A percentile compares a stretch with the other conserved stretches of the same genome.
Conservation (phyloP, 1,284 basidiomycete genomes). For the Tetrapyrgos nigripes region DNA sequence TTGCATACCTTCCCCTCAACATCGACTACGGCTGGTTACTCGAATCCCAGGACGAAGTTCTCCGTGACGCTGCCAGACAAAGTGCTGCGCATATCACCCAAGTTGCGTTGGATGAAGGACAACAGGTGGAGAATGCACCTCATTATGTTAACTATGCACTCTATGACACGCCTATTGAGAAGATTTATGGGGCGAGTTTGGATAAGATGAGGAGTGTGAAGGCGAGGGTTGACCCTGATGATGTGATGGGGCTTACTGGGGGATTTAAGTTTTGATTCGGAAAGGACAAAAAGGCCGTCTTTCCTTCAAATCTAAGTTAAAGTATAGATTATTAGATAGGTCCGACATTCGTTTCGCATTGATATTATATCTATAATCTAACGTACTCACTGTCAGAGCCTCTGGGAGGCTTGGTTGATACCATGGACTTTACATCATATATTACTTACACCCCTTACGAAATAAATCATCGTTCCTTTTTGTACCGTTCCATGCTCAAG, state of each 20-base stretch:
- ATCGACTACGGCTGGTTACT: conserved; percentile 53
- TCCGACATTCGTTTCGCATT: too few species aligned
- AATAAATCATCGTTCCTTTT: too few species aligned
- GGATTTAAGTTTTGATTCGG: conserved; percentile 43
- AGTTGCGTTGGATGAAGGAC: conserved; percentile 49
- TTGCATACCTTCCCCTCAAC: conserved; percentile 50
- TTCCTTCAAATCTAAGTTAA: too few species aligned
- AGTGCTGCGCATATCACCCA: conserved; percentile 44
- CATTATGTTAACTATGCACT: conserved; percentile 63
- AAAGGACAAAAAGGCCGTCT: neutral
- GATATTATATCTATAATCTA: too few species aligned
- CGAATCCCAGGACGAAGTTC: conserved; percentile 38
- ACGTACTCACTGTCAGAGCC: too few species aligned
- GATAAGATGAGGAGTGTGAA: conserved; percentile 45
- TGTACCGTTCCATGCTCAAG: too few species aligned
- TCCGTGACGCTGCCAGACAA: conserved; percentile 44
- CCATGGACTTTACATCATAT: too few species aligned
- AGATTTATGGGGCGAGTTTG: conserved; percentile 57
- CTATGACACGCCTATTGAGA: conserved; percentile 47
- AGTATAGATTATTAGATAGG: too few species aligned
- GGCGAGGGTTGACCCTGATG: conserved; percentile 49
- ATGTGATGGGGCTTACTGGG: conserved; percentile 65
- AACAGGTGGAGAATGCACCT: conserved; percentile 41
- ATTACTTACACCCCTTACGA: too few species aligned
- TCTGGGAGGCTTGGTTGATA: too few species aligned